A percentile compares a stretch with the other conserved stretches of the same genome.
Conservation (phyloP, 2,329 filamentous ascomycete genomes). For the Thermoascus crustaceus region DNA sequence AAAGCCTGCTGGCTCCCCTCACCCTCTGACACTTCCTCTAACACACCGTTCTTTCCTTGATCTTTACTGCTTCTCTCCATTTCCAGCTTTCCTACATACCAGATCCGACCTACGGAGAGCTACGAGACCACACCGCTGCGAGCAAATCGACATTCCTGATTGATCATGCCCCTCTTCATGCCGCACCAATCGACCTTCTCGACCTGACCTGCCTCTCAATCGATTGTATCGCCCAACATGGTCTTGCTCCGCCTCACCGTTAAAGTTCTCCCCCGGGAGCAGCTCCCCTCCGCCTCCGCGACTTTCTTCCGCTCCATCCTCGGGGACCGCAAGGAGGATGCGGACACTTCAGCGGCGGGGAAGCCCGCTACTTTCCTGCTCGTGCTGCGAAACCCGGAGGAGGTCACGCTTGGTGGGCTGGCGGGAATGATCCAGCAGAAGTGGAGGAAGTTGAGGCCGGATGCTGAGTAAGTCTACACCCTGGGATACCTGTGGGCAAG, state of each 20-base stretch:
- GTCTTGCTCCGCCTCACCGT: slow-evolving; percentile 30
- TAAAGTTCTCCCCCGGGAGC: slow-evolving; percentile 24
- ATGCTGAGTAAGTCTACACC: slow-evolving; percentile 21
- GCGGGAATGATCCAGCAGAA: slow-evolving; percentile 24
- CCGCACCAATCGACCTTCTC: too few species aligned
- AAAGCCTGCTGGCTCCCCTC: not conserved
- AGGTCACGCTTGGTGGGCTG: slow-evolving; percentile 21
- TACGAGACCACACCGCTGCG: too few species aligned
- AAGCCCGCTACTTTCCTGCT: slow-evolving; percentile 24
- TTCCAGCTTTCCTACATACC: too few species aligned
- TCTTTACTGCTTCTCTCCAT: not conserved
- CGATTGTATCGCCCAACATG: slow-evolving; percentile 15
- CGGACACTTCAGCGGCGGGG: slow-evolving; percentile 3
- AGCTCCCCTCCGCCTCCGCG: slow-evolving; percentile 7
- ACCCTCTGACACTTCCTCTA: not conserved
- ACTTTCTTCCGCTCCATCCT: slow-evolving; percentile 11
- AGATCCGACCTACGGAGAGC: too few species aligned
- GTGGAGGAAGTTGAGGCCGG: slow-evolving; percentile 26
- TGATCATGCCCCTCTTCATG: not conserved
- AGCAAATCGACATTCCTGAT: not conserved
- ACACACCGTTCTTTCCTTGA: not conserved
- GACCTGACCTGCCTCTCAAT: not conserved
- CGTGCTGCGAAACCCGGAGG: slow-evolving; percentile 23
- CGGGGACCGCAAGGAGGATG: slow-evolving; percentile 10
- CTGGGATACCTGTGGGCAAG: too few species aligned